Percentiles rank a stretch among this genome's conserved stretches.
Conservation (phyloP, 2,329 filamentous ascomycete genomes). For the Botrytis cinerea region DNA sequence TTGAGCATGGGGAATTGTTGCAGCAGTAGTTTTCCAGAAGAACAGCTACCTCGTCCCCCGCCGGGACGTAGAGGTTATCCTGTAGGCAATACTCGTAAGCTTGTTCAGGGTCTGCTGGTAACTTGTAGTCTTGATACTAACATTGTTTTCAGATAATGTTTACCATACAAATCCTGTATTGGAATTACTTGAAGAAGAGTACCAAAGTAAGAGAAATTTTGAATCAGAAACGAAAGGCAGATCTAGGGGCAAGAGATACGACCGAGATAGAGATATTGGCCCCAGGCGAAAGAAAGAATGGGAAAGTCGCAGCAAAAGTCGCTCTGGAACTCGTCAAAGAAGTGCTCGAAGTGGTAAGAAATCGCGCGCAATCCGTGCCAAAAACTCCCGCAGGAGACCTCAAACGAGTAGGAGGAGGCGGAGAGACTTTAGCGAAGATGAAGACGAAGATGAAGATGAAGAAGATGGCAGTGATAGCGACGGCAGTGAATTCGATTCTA, state of each 20-base stretch:
- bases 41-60: neutral
- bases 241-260: neutral
- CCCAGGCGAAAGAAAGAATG: neutral
- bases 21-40: constrained; percentile 18
- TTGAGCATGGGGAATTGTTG: constrained; percentile 22
- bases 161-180: constrained; percentile 5
- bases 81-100: neutral
- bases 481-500: neutral
- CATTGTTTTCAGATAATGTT: neutral
- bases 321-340: neutral
- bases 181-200: constrained; percentile 12
- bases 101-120: neutral
- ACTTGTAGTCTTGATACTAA: neutral
- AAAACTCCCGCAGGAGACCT: neutral
- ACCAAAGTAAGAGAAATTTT: constrained; percentile 1
- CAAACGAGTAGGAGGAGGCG: neutral
- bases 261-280: neutral
- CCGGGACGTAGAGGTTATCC: neutral
- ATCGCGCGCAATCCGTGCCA: neutral
- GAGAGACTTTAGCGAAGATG: neutral
- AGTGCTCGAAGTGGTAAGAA: neutral
- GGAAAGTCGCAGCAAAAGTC: neutral
- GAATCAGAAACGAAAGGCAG: neutral
- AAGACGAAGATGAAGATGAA: neutral
- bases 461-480: constrained; percentile 13